phyloP scores from a whole-genome alignment of 2,329 filamentous ascomycete species.

The Hymenotorrendiella dingleyae region DNA sequence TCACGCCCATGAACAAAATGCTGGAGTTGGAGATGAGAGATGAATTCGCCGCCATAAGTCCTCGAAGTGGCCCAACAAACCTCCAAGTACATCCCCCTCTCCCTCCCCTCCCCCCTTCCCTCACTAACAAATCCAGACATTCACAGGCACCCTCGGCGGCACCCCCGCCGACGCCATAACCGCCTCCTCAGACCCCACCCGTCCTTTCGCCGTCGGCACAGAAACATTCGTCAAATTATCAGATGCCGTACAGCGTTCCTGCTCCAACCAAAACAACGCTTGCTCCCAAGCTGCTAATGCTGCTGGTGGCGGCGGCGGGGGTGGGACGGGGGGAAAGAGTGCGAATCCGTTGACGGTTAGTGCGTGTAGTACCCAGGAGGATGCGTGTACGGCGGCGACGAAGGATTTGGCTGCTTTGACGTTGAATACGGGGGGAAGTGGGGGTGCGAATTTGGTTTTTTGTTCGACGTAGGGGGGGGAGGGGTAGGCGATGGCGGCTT shows the following conservation, averaged over 20 bases:
- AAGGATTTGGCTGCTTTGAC: not conserved
- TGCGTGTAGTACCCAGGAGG: slow-evolving; percentile 16
- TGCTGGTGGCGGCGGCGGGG: slow-evolving; percentile 1
- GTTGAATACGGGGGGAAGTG: not conserved
- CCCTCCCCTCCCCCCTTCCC: too few relatives aligned
- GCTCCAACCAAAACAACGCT: slow-evolving; percentile 15
- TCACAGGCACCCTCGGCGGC: slow-evolving; percentile 4
- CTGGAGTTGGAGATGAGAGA: not conserved
- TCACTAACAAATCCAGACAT: slow-evolving; percentile 1
- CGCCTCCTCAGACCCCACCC: slow-evolving; percentile 1
- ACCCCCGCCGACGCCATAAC: slow-evolving; percentile 1
- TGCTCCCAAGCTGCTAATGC: slow-evolving; percentile 13
- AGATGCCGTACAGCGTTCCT: slow-evolving; percentile 8
- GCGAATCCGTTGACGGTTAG: slow-evolving; percentile 13
- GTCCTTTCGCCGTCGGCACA: slow-evolving; percentile 13
- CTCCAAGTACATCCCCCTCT: not conserved
- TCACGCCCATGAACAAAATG: slow-evolving; percentile 1
- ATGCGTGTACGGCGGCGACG: slow-evolving; percentile 1
- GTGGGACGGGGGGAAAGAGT: slow-evolving; percentile 1
- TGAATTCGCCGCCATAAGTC: not conserved
- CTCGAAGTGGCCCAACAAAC: not conserved
- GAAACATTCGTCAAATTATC: slow-evolving; percentile 15
- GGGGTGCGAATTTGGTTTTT: slow-evolving; percentile 3
- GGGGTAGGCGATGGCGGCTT: not conserved
- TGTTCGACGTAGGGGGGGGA: not conserved